Evolutionary conservation across 176 grass and related monocot genomes (phyloP), one percentile per base, ranked within the genome.

Genomic region (Bothriochloa decipiens): DNA sequence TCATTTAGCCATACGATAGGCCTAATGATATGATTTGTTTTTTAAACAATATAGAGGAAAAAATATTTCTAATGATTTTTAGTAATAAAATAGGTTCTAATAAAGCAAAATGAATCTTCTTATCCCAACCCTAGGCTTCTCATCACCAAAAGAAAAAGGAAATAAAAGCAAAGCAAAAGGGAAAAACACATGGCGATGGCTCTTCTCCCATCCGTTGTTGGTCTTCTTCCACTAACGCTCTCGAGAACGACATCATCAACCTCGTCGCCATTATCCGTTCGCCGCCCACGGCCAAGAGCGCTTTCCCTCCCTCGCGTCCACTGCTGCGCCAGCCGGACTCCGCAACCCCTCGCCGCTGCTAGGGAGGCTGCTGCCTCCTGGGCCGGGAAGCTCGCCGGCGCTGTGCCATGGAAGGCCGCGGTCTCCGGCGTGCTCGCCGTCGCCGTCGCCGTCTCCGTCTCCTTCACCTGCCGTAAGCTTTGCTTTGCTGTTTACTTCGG

Each of bases 391-490:
- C 14, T 58, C 41, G 10, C 12, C 5, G 60, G 22, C 23, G 36
- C 76, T 14, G 86, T 77, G 43, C 77, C 91, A 25, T 81, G 92
- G 91, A 90, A 89, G 52, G 53, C 85, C 23, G 29, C 77, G 9
- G 32, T 89, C 80, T 87, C 83, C 50, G 73, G 77, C 36, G 68
- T 84, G 37, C 35, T 96, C 4, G 91, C 91, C 27, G 29, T 96
- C 80, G 79, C n/a, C n/a, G n/a, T n/a, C n/a, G n/a, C n/a, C n/a
- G n/a, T n/a, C n/a, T n/a, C 84, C 65, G 40, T 91, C 3, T 96
- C 84, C 76, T 88, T 96, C 37, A 81, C 84, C 39, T 90, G 69
- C 46, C 86, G 92, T 91, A 85, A 84, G 76, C 55, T 50, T 16
- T 16, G 52, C 41, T 25, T 7, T 9, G 0, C 7, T 47, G n/a